Percentiles rank a stretch among this genome's conserved stretches.
Conservation (phyloP, 768 basidiomycete genomes). For the Rhizopogon vulgaris region DNA sequence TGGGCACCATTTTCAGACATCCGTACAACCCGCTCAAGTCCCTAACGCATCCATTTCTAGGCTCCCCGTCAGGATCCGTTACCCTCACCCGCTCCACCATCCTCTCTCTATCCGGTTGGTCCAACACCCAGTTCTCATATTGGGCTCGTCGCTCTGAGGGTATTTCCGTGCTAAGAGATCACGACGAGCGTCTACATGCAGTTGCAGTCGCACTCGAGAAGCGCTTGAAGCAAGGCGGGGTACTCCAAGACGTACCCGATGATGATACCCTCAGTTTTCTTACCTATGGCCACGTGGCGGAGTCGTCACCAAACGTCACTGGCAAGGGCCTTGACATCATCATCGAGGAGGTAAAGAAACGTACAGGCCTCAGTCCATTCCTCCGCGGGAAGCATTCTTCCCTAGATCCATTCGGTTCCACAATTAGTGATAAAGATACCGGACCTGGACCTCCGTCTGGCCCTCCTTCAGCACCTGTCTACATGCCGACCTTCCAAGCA, state of each 20-base stretch:
- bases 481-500: slow-evolving; percentile 36
- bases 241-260: slow-evolving; percentile 22
- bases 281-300: slow-evolving; percentile 17
- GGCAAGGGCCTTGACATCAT: slow-evolving; percentile 46
- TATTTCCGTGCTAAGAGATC: slow-evolving; percentile 37
- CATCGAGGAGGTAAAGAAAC: slow-evolving; percentile 44
- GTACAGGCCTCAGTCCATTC: slow-evolving; percentile 41
- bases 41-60: slow-evolving; percentile 32
- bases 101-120: slow-evolving; percentile 45
- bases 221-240: slow-evolving; percentile 31
- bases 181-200: slow-evolving; percentile 34
- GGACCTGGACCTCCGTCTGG: slow-evolving; percentile 22
- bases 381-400: slow-evolving; percentile 46
- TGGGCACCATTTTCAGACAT: slow-evolving; percentile 27
- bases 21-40: slow-evolving; percentile 49
- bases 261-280: slow-evolving; percentile 9
- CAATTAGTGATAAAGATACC: slow-evolving; percentile 28
- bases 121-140: slow-evolving; percentile 49
- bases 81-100: slow-evolving; percentile 42
- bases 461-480: slow-evolving; percentile 24
- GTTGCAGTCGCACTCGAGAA: slow-evolving; percentile 36
- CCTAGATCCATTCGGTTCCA: slow-evolving; percentile 42
- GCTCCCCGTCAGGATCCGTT: slow-evolving; percentile 36
- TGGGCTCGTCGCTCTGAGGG: slow-evolving; percentile 48
- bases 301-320: slow-evolving; percentile 35